Base-by-base conservation (phyloP, 148 eudicot species). In the Diospyros lotus region DNA sequence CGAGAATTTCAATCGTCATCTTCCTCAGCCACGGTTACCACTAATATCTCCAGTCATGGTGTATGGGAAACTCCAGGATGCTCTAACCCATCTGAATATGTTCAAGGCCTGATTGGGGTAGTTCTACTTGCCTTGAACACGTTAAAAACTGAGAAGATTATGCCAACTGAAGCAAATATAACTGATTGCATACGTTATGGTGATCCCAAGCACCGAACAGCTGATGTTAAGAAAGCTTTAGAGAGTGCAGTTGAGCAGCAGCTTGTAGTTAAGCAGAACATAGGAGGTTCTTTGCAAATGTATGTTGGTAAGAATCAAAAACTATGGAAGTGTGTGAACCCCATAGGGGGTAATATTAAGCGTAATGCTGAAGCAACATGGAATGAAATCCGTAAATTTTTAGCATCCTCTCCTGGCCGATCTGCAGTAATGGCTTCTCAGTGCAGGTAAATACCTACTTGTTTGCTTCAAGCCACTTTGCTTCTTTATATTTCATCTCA, bases 121-220 rank as follows among this genome's bases (percentile, higher is more conserved):
- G 80, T 94, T 75, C 81, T 92, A 77, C 93, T 92, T 74, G 90
- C 96, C 66, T 81, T 94, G 80, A 86, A 92, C 87, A 84, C 79
- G 66, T 91, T 94, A 76, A 94, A 81, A 81, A 90, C n/a, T 69
- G 97, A 90, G 80, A 86, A 85, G 82, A 84, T 92, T 67, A 72
- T 78, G 80, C 97, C 98, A 18, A 90, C 91, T 43, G 91, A 89
- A 85, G 87, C 79, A 62, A 90, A 94, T 81, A 89, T 94, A 80
- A 42, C 82, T 69, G 91, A 94, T 69, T 92, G 92, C 82, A 84
- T 94, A 53, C 87, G 28, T 28, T 28, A 28, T 28, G 28, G 28
- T 28, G 28, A 28, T 28, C 28, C 28, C 28, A 28, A 28, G 28
- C 28, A 28, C 28, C 28, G 28, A 28, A 28, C 28, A 28, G 28